phyloP scores from a whole-genome alignment of 192 early-diverging fungal genomes.

The Linnemannia hyalina region DNA sequence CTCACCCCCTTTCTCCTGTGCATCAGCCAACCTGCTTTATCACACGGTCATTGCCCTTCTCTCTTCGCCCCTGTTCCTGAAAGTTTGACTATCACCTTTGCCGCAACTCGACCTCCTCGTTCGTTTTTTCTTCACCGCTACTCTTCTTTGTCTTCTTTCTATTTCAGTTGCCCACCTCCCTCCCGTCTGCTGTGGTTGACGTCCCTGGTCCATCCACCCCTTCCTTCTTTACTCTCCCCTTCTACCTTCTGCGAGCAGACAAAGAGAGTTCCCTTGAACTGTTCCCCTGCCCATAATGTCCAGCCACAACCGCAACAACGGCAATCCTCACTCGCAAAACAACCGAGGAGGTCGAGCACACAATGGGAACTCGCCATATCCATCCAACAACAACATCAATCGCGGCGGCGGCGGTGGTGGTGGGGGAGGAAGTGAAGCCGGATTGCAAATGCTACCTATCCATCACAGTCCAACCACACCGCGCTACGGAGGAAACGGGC shows the following conservation, averaged over 20 bases:
- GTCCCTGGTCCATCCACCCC: background rate
- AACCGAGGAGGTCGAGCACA: background rate
- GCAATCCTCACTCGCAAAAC: background rate
- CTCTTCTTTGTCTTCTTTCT: background rate
- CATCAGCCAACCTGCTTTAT: constrained; percentile 7
- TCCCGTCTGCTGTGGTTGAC: background rate
- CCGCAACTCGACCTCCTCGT: background rate
- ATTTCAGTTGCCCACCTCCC: background rate
- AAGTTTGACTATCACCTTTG: background rate
- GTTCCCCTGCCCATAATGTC: background rate
- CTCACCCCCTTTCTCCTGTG: background rate
- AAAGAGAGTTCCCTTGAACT: background rate
- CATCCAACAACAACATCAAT: constrained; percentile 17
- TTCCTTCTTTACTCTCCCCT: background rate
- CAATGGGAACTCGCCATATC: background rate
- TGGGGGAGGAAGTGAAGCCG: constrained; percentile 15
- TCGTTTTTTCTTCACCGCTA: background rate
- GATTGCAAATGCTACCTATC: constrained; percentile 33
- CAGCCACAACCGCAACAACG: background rate
- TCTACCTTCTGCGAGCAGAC: background rate
- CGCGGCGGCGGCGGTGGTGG: constrained; percentile 9
- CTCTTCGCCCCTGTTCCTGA: constrained; percentile 1
- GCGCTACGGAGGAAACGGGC: constrained; percentile 14
- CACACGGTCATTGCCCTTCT: background rate
- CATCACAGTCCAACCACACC: constrained; percentile 17